Evolutionary conservation across 257 asterid species (phyloP).

Genomic region (Fraxinus pennsylvanica): DNA sequence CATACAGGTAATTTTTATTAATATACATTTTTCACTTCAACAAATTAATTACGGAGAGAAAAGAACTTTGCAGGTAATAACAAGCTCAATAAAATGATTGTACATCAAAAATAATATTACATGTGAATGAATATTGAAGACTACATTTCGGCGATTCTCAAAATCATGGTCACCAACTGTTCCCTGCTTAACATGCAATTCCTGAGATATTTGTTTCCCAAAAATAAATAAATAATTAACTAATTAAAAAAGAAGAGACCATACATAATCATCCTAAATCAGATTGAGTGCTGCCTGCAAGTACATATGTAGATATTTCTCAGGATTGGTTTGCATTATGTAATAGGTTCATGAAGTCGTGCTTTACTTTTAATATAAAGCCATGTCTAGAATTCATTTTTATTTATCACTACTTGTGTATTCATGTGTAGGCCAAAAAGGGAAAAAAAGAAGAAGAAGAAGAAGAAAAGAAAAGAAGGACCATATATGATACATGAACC

Average conservation of each 20-base stretch:
- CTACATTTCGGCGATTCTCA: background rate
- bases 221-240: background rate
- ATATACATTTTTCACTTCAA: background rate
- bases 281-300: no score
- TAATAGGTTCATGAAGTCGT: no score
- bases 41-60: slow-evolving; percentile 1
- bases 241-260: no score
- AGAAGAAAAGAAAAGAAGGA: no score
- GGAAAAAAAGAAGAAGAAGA: no score
- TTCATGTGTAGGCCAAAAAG: no score
- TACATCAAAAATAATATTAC: background rate
- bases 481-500: background rate
- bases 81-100: background rate
- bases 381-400: no score
- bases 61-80: background rate
- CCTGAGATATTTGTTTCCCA: background rate
- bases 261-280: no score
- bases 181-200: background rate
- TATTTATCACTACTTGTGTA: no score
- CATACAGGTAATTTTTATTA: background rate
- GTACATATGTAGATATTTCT: no score
- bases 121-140: background rate
- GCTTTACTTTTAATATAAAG: no score
- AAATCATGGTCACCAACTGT: background rate
- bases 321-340: no score